Percentiles rank a stretch among this genome's conserved stretches.
phyloP scores from a whole-genome alignment of 768 basidiomycete genomes.

The Roridomyces roridus region DNA sequence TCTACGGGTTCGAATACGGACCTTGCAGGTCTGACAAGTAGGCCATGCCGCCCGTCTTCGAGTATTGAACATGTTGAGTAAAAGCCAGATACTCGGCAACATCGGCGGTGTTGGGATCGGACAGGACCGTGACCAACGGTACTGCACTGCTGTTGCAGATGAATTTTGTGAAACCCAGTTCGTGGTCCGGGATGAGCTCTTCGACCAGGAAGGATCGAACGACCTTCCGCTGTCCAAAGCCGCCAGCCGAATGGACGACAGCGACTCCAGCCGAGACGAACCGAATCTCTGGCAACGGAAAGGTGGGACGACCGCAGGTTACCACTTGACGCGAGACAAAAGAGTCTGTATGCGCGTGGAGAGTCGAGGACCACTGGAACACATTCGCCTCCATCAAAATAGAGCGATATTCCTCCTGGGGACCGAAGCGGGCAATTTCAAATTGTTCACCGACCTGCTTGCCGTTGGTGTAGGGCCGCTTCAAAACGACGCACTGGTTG shows the following conservation, averaged over 20 bases:
- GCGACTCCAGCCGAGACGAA: too few relatives aligned
- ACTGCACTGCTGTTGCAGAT: too few relatives aligned
- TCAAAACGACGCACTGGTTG: not conserved
- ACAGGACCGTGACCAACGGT: not conserved
- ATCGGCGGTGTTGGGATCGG: not conserved
- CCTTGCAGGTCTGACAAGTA: constrained; percentile 29
- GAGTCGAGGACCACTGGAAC: not conserved
- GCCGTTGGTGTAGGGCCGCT: not conserved
- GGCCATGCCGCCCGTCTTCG: constrained; percentile 11
- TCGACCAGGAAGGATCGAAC: too few relatives aligned
- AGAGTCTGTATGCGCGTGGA: too few relatives aligned
- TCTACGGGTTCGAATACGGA: too few relatives aligned
- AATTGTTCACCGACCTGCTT: not conserved
- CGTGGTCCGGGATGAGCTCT: too few relatives aligned
- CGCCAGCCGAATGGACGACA: too few relatives aligned
- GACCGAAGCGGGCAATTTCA: constrained; percentile 38
- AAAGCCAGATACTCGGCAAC: constrained; percentile 22
- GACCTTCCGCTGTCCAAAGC: too few relatives aligned
- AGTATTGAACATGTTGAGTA: constrained; percentile 25
- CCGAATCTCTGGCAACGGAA: too few relatives aligned
- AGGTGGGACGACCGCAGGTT: too few relatives aligned
- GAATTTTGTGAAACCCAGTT: too few relatives aligned
- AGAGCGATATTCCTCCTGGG: constrained; percentile 47
- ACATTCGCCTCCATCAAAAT: constrained; percentile 42
- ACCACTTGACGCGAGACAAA: too few relatives aligned